phyloP scores from a whole-genome alignment of 257 asterid species.

The Penstemon newberryi region DNA sequence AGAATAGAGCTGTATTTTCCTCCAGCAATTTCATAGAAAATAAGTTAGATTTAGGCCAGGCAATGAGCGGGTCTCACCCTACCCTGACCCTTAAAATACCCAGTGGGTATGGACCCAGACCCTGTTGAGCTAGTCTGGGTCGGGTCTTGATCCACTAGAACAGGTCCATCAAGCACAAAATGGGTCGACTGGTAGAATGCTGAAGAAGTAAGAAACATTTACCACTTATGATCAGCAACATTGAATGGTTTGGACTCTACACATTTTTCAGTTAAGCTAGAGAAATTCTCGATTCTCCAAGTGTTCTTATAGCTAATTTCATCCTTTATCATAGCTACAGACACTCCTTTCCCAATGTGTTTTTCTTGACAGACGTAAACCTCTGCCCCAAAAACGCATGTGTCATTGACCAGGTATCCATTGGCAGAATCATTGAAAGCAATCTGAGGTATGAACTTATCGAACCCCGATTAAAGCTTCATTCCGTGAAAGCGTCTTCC shows the following conservation, averaged over 20 bases:
- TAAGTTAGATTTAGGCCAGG: too few relatives aligned
- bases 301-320: slow-evolving; percentile 40
- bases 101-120: too few relatives aligned
- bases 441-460: slow-evolving; percentile 48
- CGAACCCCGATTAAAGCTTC: slow-evolving; percentile 65
- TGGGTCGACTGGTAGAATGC: background rate
- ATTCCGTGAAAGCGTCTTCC: slow-evolving; percentile 54
- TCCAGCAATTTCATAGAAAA: too few relatives aligned
- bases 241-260: slow-evolving; percentile 50
- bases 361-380: too few relatives aligned
- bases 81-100: too few relatives aligned
- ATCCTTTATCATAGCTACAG: slow-evolving; percentile 56
- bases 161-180: background rate
- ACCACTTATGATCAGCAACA: slow-evolving; percentile 57
- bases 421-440: slow-evolving; percentile 46
- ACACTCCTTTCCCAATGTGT: slow-evolving; percentile 44
- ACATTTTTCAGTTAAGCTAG: slow-evolving; percentile 33
- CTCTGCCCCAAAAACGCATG: slow-evolving; percentile 65
- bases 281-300: slow-evolving; percentile 44
- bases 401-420: slow-evolving; percentile 58
- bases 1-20: too few relatives aligned
- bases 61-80: too few relatives aligned
- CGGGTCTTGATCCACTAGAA: slow-evolving; percentile 56
- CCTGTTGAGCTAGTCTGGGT: background rate
- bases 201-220: slow-evolving; percentile 8